Evolutionary conservation across 176 grass and related monocot species (phyloP), one percentile per base, ranked within the genome.

Genomic region (Carex myosuroides): DNA sequence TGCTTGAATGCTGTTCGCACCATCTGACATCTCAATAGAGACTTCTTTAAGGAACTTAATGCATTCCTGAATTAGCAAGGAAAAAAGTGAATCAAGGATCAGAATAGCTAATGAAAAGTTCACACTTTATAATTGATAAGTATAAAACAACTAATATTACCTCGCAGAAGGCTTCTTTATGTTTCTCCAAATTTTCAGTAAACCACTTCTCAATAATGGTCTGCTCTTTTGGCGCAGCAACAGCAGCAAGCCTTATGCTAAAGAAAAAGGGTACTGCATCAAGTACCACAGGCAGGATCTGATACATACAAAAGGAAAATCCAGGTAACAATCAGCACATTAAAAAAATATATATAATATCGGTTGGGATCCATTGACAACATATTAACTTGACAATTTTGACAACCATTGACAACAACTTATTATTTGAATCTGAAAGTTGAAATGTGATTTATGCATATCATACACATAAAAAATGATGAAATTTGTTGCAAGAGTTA

Each of bases 191-290:
- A 64, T 93, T 94, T 87, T 94, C 95, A 50, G 50, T 85, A 56
- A 94, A 85, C 95, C 95, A 98, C 64, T 94, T 98, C 88, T 98
- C 95, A 84, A 94, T 91, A 91, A 87, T 90, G 71, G 80, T 90
- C 30, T 83, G 88, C 66, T 93, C 92, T 83, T 98, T 91, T 57
- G 59, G 66, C 75, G 90, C 94, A 44, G 89, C 88, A 88, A 90
- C 64, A 56, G 91, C 83, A 83, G 92, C 92, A 84, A 98, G 87
- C 87, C 82, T 90, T 69, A 98, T 91, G 87, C 95, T 93, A 83
- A 98, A 98, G 16, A 76, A 32, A 80, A 93, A 89, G 0, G 92
- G 89, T 41, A 90, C 79, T 63, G 84, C 89, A 85, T 92, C 95
- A 85, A 98, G 85, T 60, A 94, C 88, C 12, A 74, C 52, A 13